Evolutionary conservation across 1,139 yeast genomes (phyloP).

Genomic region (Ashbya aceris): DNA sequence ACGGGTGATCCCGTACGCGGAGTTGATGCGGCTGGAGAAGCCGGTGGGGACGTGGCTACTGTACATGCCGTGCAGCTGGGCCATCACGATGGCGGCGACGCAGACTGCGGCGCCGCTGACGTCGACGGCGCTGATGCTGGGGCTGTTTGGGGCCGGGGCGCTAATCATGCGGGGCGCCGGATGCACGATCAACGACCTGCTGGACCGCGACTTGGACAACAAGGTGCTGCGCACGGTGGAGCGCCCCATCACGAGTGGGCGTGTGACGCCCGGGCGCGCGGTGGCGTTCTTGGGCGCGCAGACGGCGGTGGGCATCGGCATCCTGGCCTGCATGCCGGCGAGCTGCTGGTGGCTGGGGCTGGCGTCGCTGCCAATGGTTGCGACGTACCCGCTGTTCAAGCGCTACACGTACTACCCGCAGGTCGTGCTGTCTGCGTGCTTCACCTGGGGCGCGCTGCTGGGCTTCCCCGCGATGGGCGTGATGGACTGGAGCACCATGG

Average conservation of each 20-base stretch:
- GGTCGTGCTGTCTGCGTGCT: slow-evolving; percentile 67
- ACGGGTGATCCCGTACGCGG: slow-evolving; percentile 79
- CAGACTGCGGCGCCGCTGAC: slow-evolving; percentile 58
- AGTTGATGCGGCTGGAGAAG: slow-evolving; percentile 80
- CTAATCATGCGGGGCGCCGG: slow-evolving; percentile 96
- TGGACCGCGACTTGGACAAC: slow-evolving; percentile 74
- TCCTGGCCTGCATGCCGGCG: slow-evolving; percentile 62
- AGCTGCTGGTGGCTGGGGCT: slow-evolving; percentile 83
- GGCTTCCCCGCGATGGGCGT: slow-evolving; percentile 97
- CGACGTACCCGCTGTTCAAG: slow-evolving; percentile 86
- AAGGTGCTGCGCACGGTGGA: slow-evolving; percentile 81
- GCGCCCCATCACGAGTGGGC: slow-evolving; percentile 85
- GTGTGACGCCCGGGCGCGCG: slow-evolving; percentile 68
- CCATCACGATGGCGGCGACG: slow-evolving; percentile 64
- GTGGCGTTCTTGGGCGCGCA: slow-evolving; percentile 62
- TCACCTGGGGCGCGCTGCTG: slow-evolving; percentile 88
- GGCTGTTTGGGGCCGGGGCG: slow-evolving; percentile 74
- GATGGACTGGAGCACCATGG: slow-evolving; percentile 63
- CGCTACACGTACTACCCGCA: slow-evolving; percentile 95
- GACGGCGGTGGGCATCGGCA: slow-evolving; percentile 63
- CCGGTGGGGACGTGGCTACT: slow-evolving; percentile 89
- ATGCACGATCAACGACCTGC: slow-evolving; percentile 85
- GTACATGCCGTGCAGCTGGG: slow-evolving; percentile 63
- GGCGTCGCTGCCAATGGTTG: slow-evolving; percentile 67
- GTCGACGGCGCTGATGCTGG: slow-evolving; percentile 48